phyloP scores from a whole-genome alignment of 495 filamentous ascomycete species.

The Trichoderma asperelloides region DNA sequence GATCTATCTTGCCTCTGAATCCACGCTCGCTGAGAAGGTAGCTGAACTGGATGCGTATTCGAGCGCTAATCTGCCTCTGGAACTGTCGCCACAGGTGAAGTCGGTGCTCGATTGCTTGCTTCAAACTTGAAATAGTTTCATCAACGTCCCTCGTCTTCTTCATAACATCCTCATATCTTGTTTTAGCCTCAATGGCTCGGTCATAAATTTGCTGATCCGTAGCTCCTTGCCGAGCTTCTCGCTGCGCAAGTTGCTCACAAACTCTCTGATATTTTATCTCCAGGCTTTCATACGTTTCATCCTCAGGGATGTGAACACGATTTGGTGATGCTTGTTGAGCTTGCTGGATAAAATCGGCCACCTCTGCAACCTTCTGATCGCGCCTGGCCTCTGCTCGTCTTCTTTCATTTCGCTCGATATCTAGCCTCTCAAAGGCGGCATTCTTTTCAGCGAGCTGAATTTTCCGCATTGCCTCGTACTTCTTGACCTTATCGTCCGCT shows the following conservation, averaged over 20 bases:
- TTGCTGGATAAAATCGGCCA: conserved; percentile 47
- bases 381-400: conserved; percentile 34
- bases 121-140: conserved; percentile 32
- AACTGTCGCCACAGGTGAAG: conserved; percentile 72
- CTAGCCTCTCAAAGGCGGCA: conserved; percentile 42
- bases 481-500: conserved; percentile 47
- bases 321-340: conserved; percentile 45
- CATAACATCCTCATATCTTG: conserved; percentile 34
- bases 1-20: conserved; percentile 71
- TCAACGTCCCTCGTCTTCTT: conserved; percentile 39
- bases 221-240: conserved; percentile 46
- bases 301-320: conserved; percentile 57
- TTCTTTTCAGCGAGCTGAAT: conserved; percentile 60
- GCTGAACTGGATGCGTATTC: conserved; percentile 76
- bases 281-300: conserved; percentile 56
- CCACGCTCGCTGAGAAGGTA: conserved; percentile 81
- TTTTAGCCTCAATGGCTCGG: conserved; percentile 24
- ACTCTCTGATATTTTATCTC: conserved; percentile 56
- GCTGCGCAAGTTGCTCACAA: conserved; percentile 43
- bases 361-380: conserved; percentile 33
- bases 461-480: conserved; percentile 40
- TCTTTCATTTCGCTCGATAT: conserved; percentile 40
- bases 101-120: conserved; percentile 58
- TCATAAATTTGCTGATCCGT: conserved; percentile 55
- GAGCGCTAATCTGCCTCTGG: conserved; percentile 68